Base-by-base conservation (phyloP, 2,329 filamentous ascomycete genomes). In the Fusarium verrucosum region DNA sequence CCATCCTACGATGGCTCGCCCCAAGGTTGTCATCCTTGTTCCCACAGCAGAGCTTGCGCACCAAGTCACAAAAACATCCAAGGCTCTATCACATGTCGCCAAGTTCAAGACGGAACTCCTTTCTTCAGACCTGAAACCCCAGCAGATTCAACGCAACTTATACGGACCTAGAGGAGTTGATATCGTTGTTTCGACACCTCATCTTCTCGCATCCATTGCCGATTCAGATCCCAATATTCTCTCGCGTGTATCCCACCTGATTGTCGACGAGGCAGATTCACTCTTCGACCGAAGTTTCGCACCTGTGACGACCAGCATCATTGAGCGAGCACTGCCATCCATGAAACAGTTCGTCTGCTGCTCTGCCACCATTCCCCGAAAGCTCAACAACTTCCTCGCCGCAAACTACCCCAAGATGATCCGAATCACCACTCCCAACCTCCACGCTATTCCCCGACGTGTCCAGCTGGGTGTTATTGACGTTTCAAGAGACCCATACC, bases 191-290 rank as follows among this genome's bases (percentile, higher is more conserved):
- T 85, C 92, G 16, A 99, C 95, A 0, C 96, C 95, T 6, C 94
- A 97, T 73, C 84, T 99, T 11, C 85, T 99, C 35, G 85, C 90
- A 53, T 94, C 92, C 61, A 95, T 99, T 72, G 92, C 92, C 13
- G 88, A 96, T 66, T 89, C 88, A 19, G 93, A 97, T 67, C 95
- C 95, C 11, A 94, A 97, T 72, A 89, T 99, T 61, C 86, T 99
- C 32, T 94, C 92, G n/a, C 90, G 92, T 13, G 94, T 98, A 57
- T 89, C 87, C 3, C 92, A 98, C 74, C 84, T 99, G 11, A 85
- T 99, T 58, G 84, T 97, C 44, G 96, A 99, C 74, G 96, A 99
- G 81, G 96, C 96, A 2, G 95, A 99, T 78, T 97, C 94, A 5
- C 87, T 99, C 10, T 87, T 99, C 68, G 96, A 99, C 78, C 91